A percentile compares a stretch with the other conserved stretches of the same genome.
phyloP scores from a whole-genome alignment of 495 filamentous ascomycete species.

The Penicillium samsonianum region DNA sequence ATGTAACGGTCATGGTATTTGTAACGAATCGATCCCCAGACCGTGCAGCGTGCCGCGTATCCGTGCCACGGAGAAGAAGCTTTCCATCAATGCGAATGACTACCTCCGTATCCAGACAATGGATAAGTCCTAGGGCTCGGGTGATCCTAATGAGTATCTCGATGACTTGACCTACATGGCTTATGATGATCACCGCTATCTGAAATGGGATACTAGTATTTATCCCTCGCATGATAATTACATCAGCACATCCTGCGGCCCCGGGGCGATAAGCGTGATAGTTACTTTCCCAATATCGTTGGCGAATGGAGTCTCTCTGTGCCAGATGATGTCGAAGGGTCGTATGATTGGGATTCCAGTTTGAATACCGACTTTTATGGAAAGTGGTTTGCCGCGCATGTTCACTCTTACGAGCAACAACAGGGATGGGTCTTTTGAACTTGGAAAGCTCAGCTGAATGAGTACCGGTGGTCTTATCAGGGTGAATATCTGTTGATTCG shows the following conservation, averaged over 20 bases:
- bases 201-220: constrained; percentile 53
- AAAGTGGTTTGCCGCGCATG: constrained; percentile 62
- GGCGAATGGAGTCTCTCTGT: constrained; percentile 59
- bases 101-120: constrained; percentile 59
- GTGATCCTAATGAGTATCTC: constrained; percentile 48
- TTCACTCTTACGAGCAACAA: constrained; percentile 56
- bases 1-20: no score
- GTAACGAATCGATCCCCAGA: no score
- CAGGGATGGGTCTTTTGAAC: constrained; percentile 65
- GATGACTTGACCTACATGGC: constrained; percentile 43
- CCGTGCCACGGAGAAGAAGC: constrained; percentile 43
- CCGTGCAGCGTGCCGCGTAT: constrained; percentile 32
- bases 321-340: constrained; percentile 46
- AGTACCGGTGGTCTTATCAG: constrained; percentile 62
- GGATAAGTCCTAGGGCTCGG: constrained; percentile 53
- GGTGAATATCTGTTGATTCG: constrained; percentile 21
- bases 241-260: constrained; percentile 50
- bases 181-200: constrained; percentile 57
- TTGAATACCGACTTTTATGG: constrained; percentile 54
- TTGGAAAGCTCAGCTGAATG: constrained; percentile 59
- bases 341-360: constrained; percentile 45
- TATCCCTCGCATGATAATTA: constrained; percentile 47
- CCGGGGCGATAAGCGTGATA: constrained; percentile 51
- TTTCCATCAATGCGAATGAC: constrained; percentile 37
- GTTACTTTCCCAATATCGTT: constrained; percentile 51